phyloP scores from a whole-genome alignment of 1,139 yeast species.

The Saccharomyces hybrid region DNA sequence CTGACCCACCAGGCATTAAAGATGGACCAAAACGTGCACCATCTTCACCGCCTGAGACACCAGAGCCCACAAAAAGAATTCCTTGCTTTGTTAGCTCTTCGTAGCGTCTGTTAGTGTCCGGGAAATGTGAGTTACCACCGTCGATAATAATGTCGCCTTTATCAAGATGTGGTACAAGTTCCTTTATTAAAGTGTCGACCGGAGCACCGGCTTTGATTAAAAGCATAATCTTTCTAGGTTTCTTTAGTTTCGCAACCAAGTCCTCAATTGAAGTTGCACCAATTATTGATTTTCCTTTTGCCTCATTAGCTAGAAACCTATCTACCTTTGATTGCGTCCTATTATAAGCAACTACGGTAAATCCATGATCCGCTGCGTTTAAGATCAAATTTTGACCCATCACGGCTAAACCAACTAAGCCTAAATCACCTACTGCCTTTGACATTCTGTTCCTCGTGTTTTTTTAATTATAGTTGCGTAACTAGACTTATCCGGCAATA shows the following conservation, averaged over 20 bases:
- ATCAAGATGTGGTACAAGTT: constrained; percentile 84
- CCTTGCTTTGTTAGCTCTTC: constrained; percentile 84
- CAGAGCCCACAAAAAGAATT: constrained; percentile 90
- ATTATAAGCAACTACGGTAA: constrained; percentile 95
- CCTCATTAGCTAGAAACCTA: constrained; percentile 86
- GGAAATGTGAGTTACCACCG: constrained; percentile 99
- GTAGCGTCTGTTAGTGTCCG: constrained; percentile 95
- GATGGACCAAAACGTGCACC: constrained; percentile 99
- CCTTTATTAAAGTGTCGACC: constrained; percentile 85
- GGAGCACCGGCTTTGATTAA: constrained; percentile 96
- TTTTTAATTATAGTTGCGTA: background rate
- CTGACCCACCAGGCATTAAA: constrained; percentile 98
- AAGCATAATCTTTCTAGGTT: constrained; percentile 91
- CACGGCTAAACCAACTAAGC: constrained; percentile 98
- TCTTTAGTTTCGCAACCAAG: constrained; percentile 80
- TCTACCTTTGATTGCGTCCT: constrained; percentile 95
- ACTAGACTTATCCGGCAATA: background rate
- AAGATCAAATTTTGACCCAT: constrained; percentile 99
- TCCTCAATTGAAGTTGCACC: constrained; percentile 94
- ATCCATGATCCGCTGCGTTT: constrained; percentile 97
- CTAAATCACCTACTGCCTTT: constrained; percentile 54
- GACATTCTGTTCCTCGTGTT: background rate
- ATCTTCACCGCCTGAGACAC: constrained; percentile 99
- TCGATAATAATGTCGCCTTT: constrained; percentile 97
- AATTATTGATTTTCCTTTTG: constrained; percentile 90